Evolutionary conservation across 352 stramenopile species (phyloP), one percentile per base, ranked within the genome.

Genomic region (Phytophthora pistaciae): DNA sequence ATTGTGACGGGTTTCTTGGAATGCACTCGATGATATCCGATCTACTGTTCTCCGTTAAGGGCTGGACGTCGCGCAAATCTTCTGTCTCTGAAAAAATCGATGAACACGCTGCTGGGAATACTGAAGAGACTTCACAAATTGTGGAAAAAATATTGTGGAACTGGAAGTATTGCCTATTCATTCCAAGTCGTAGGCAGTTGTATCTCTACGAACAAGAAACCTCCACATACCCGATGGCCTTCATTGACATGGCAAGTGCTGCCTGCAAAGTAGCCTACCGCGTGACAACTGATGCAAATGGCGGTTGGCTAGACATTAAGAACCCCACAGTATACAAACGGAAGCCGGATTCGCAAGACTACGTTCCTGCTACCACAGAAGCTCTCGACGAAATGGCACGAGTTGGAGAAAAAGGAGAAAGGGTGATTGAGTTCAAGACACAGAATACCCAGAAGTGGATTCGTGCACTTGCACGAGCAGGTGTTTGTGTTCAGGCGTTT

Each of bases 91-190:
- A 71, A 21, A 91, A 85, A 56, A 74, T 72, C 0, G 76, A 83
- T 20, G 59, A 88, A 20, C 29, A 79, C 9, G 42, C 84, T 3
- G 16, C 11, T 63, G 18, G 18, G 38, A 55, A 31, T 20, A 33
- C 25, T n/a, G 11, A 48, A 42, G 25, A 55, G 36, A 52, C 46
- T 25, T 20, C 29, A 3, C 18, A 56, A 56, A 44, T 64, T 56
- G 58, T 56, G 29, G 78, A 80, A 69, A 87, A 48, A 50, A 78
- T 36, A n/a, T 65, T 92, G 10, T 93, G 83, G 75, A 66, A 90
- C 53, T 93, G 81, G 86, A 90, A 91, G 42, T 93, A 92, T 63
- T 89, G 75, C 14, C 59, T 93, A 3, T 91, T 93, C 31, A 63
- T 91, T 8, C 84, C 84, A 0, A 61, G 29, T 20, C 64, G 74